phyloP scores from a whole-genome alignment of 140 eudicot species.

The Ambrosia hybrid region DNA sequence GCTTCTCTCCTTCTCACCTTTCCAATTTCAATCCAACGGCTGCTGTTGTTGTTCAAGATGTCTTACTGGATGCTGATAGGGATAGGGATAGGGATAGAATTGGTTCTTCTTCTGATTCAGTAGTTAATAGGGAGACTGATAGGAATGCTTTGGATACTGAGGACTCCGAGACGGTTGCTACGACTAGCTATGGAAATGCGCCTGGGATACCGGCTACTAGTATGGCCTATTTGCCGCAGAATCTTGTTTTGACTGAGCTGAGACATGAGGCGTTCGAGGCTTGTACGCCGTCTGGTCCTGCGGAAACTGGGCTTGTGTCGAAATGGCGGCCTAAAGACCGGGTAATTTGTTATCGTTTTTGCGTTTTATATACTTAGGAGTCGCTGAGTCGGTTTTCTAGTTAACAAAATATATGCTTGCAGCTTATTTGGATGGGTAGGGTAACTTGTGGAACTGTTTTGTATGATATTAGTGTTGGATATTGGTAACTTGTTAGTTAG shows the following conservation, averaged over 20 bases:
- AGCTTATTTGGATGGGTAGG: not conserved
- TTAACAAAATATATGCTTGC: not conserved
- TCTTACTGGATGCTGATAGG: constrained; percentile 29
- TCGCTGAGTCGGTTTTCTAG: no score
- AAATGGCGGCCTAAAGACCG: constrained; percentile 90
- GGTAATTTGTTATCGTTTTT: constrained; percentile 39
- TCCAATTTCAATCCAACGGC: constrained; percentile 11
- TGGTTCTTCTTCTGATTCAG: constrained; percentile 21
- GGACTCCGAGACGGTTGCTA: constrained; percentile 50
- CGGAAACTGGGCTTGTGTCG: constrained; percentile 71
- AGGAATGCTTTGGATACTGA: constrained; percentile 30
- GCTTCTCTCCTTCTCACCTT: constrained; percentile 32
- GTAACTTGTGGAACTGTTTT: no score
- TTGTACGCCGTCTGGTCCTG: constrained; percentile 62
- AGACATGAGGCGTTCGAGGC: constrained; percentile 81
- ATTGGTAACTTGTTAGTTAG: constrained; percentile 6
- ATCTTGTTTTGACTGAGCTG: constrained; percentile 66
- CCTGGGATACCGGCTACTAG: constrained; percentile 48
- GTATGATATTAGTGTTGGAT: constrained; percentile 1
- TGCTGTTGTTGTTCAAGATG: constrained; percentile 35
- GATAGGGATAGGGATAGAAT: constrained; percentile 30
- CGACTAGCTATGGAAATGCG: constrained; percentile 35
- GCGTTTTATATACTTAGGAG: no score
- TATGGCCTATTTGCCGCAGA: constrained; percentile 86
- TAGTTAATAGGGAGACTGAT: constrained; percentile 29